These are phyloP conservation scores for Euphrasia confusa DNA, from an alignment of 257 asterid species.

Conservation along the genomic window DNA sequence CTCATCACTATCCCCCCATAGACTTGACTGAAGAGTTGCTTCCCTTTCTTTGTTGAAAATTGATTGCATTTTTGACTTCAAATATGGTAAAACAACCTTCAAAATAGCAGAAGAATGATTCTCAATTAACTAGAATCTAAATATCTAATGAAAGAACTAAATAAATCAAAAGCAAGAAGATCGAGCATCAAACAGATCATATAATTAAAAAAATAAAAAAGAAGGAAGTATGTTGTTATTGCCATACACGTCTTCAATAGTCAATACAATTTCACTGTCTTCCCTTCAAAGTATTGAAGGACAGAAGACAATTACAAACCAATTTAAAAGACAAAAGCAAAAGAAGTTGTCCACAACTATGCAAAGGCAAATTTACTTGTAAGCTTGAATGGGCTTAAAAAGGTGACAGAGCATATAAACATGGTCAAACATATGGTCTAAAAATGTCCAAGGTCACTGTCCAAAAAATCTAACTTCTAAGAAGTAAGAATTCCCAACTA, in stretches of 20 bases:
- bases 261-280: too few relatives aligned
- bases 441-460: background rate
- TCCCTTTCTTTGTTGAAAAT: conserved; percentile 86
- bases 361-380: background rate
- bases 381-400: conserved; percentile 4
- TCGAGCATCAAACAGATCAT: conserved; percentile 12
- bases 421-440: background rate
- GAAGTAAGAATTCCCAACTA: too few relatives aligned
- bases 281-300: background rate
- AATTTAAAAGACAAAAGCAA: background rate
- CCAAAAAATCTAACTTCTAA: background rate
- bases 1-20: conserved; percentile 85
- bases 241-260: background rate
- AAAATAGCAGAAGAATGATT: conserved; percentile 24
- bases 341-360: background rate
- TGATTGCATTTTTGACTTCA: conserved; percentile 80
- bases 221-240: background rate
- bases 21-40: conserved; percentile 89
- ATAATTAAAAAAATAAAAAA: conserved; percentile 2
- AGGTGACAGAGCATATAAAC: background rate
- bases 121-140: conserved; percentile 2
- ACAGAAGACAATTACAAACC: conserved; percentile 5
- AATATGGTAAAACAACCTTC: conserved; percentile 82
- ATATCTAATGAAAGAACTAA: background rate
- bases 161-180: conserved; percentile 4